These are phyloP conservation scores for Pseudohyphozyma bogoriensis DNA, from an alignment of 768 basidiomycete species.

Conservation along the genomic window DNA sequence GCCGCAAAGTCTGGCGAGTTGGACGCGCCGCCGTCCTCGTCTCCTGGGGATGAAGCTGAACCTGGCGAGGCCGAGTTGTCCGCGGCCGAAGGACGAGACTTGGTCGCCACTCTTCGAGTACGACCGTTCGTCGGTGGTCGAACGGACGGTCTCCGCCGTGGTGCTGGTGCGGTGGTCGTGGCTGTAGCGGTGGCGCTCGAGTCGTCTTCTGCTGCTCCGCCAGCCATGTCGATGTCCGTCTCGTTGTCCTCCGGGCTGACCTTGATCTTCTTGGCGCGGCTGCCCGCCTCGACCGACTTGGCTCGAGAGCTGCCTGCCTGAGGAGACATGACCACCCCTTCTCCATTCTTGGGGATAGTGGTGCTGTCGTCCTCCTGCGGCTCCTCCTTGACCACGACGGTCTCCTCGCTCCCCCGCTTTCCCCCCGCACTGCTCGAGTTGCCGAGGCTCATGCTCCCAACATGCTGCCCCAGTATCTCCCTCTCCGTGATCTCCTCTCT, in stretches of 20 bases:
- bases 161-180: slow-evolving; percentile 3
- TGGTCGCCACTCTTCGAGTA: not conserved
- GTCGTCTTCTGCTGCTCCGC: not conserved
- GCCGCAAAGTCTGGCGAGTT: no score
- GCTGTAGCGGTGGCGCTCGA: not conserved
- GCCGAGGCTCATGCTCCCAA: slow-evolving; percentile 4
- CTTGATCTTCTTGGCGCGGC: not conserved
- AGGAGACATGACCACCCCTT: no score
- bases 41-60: no score
- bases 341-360: not conserved
- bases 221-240: not conserved
- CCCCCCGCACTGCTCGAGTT: not conserved
- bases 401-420: not conserved
- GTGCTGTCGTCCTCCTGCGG: not conserved
- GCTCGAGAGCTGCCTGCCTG: not conserved
- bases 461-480: slow-evolving; percentile 10
- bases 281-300: not conserved
- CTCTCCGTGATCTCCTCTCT: slow-evolving; percentile 5
- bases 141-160: not conserved
- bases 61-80: no score
- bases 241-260: no score
- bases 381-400: not conserved
- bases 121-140: not conserved
- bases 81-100: no score
- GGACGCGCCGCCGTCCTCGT: no score